phyloP scores from a whole-genome alignment of 495 filamentous ascomycete species.

The Parathielavia appendiculata region DNA sequence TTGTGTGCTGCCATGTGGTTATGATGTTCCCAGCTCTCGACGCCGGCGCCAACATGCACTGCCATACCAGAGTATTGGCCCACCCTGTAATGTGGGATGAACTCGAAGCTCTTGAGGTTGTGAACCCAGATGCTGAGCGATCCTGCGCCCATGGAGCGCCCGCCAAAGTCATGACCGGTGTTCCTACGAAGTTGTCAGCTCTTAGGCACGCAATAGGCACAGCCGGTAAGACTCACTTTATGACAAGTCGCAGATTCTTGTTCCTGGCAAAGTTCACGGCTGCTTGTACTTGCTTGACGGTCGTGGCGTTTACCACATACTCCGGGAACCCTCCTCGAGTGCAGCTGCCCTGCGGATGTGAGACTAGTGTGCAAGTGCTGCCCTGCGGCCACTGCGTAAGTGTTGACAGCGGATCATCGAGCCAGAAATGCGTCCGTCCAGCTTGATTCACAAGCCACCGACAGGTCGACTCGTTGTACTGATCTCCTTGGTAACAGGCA shows the following conservation, averaged over 20 bases:
- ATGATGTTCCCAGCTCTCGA: conserved; percentile 44
- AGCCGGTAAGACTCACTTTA: conserved; percentile 50
- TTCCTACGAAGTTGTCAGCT: conserved; percentile 51
- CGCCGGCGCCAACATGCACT: conserved; percentile 42
- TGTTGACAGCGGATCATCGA: conserved; percentile 35
- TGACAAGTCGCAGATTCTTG: conserved; percentile 51
- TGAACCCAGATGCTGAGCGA: conserved; percentile 58
- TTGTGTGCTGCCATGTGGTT: conserved; percentile 33
- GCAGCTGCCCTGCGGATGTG: conserved; percentile 37
- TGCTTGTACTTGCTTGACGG: conserved; percentile 50
- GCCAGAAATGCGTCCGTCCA: conserved; percentile 13
- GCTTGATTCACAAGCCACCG: conserved; percentile 23
- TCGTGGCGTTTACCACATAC: conserved; percentile 57
- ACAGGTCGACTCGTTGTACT: conserved; percentile 44
- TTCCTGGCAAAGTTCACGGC: conserved; percentile 61
- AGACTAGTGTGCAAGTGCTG: conserved; percentile 30
- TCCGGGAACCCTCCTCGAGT: conserved; percentile 52
- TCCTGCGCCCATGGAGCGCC: conserved; percentile 50
- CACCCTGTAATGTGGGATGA: conserved; percentile 39
- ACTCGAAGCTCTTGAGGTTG: conserved; percentile 44
- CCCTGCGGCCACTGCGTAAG: conserved; percentile 39
- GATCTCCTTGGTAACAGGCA: conserved; percentile 47
- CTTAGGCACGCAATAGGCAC: neutral
- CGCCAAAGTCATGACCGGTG: conserved; percentile 63
- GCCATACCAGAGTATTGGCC: conserved; percentile 40